These are phyloP conservation scores for Cubamyces lactineus DNA, from an alignment of 768 basidiomycete genomes.

Conservation along the genomic window DNA sequence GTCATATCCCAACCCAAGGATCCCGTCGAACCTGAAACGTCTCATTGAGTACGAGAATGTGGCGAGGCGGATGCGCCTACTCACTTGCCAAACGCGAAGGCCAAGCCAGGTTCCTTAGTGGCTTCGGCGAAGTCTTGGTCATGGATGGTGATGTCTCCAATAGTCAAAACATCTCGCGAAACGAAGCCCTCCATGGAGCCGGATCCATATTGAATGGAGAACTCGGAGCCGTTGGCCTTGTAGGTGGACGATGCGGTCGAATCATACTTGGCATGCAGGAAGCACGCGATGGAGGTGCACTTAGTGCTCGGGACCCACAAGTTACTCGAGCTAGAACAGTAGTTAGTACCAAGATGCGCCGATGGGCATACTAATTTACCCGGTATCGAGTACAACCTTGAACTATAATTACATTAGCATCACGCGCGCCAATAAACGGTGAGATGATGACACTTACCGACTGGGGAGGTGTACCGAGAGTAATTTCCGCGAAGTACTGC, in stretches of 20 bases:
- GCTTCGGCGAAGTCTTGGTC: slow-evolving; percentile 93
- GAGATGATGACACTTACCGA: slow-evolving; percentile 46
- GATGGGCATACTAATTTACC: slow-evolving; percentile 45
- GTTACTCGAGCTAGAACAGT: slow-evolving; percentile 71
- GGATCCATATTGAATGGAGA: slow-evolving; percentile 92
- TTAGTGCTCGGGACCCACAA: slow-evolving; percentile 87
- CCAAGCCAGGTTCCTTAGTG: slow-evolving; percentile 92
- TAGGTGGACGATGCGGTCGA: slow-evolving; percentile 77
- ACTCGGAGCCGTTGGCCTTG: slow-evolving; percentile 86
- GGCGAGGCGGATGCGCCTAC: too few relatives aligned
- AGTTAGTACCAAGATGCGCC: not conserved
- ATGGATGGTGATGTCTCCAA: slow-evolving; percentile 81
- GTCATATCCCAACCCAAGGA: slow-evolving; percentile 92
- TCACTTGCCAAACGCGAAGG: slow-evolving; percentile 95
- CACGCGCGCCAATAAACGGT: not conserved
- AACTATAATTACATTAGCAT: slow-evolving; percentile 49
- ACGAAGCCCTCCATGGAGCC: slow-evolving; percentile 98
- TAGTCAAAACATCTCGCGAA: slow-evolving; percentile 76
- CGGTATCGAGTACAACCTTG: slow-evolving; percentile 95
- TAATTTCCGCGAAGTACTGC: slow-evolving; percentile 92
- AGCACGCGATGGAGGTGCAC: slow-evolving; percentile 90
- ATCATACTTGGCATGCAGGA: slow-evolving; percentile 94
- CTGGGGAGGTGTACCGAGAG: slow-evolving; percentile 84
- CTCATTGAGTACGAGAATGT: too few relatives aligned
- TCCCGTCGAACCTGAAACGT: slow-evolving; percentile 94